Percentiles rank a stretch among this genome's conserved stretches.
Evolutionary conservation across 1,284 basidiomycete genomes (phyloP).

Genomic region (Rhodotorula sp.): DNA sequence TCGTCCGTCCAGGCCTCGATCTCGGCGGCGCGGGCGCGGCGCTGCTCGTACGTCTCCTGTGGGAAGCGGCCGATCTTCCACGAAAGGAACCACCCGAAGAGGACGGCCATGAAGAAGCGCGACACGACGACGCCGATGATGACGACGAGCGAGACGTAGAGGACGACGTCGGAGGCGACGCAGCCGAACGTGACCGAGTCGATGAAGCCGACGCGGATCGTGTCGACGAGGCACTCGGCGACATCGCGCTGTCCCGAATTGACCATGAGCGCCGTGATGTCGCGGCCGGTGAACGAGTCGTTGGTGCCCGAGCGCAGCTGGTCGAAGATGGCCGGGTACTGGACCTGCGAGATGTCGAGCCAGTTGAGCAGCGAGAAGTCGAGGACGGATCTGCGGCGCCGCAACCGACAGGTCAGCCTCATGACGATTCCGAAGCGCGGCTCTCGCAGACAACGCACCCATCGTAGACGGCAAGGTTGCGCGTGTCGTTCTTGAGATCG

Average conservation of each 20-base stretch:
- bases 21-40: conserved; percentile 85
- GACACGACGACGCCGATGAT: conserved; percentile 95
- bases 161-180: conserved; percentile 88
- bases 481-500: conserved; percentile 66
- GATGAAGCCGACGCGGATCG: conserved; percentile 85
- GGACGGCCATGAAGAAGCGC: conserved; percentile 93
- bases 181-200: conserved; percentile 94
- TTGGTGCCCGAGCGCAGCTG: conserved; percentile 69
- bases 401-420: background rate
- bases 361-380: conserved; percentile 81
- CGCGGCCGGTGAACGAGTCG: conserved; percentile 70
- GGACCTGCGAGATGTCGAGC: conserved; percentile 75
- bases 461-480: conserved; percentile 89
- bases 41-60: conserved; percentile 87
- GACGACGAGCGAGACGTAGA: conserved; percentile 93
- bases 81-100: conserved; percentile 96
- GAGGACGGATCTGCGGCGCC: conserved; percentile 67
- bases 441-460: conserved; percentile 59
- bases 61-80: conserved; percentile 92
- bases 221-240: conserved; percentile 81
- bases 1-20: conserved; percentile 97
- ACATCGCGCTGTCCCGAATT: conserved; percentile 61
- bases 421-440: conserved; percentile 11
- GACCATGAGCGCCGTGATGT: conserved; percentile 83
- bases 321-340: conserved; percentile 79